Evolutionary conservation across 148 eudicot species (phyloP), one percentile per base, ranked within the genome.

Genomic region (Limonium bicolor): DNA sequence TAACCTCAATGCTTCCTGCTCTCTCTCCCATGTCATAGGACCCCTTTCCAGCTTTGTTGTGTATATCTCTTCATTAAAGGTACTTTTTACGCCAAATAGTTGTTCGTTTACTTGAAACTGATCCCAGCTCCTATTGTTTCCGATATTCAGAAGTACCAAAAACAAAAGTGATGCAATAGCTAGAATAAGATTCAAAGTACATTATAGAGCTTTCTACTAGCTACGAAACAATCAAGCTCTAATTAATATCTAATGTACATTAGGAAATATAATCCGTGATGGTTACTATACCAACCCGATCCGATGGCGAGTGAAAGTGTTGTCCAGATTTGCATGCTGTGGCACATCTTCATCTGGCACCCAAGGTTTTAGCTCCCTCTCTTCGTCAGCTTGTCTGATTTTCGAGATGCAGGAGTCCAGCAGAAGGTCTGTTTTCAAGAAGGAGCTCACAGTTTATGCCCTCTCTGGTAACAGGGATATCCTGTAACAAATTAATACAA

Each of bases 61-160:
- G 67, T 88, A 88, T 32, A 88, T 78, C n/a, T 88, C 96, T 74
- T 88, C 96, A 48, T 88, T 55, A 34, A 88, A 88, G 31, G 96
- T 88, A 71, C 96, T 88, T 48, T 74, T 88, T 4, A 88, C 94
- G 41, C 96, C 96, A 64, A 88, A 88, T 38, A 88, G 58, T 20
- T 75, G 41, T 71, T 71, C 94, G 56, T 88, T 88, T 46, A 70
- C 94, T 62, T 80, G 73, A 64, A 88, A 88, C 51, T 88, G 96
- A 71, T 88, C 81, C 96, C 96, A 88, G 38, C 79, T 76, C 78
- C 94, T 83, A 16, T 32, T 32, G 36, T 11, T n/a, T n/a, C n/a
- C n/a, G n/a, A n/a, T n/a, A n/a, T n/a, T n/a, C n/a, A n/a, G n/a
- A n/a, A n/a, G n/a, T n/a, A n/a, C n/a, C n/a, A n/a, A n/a, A n/a